Evolutionary conservation across 805 yeast species (phyloP), one percentile per base, ranked within the genome.

Genomic region (Sporopachydermia lactativora): DNA sequence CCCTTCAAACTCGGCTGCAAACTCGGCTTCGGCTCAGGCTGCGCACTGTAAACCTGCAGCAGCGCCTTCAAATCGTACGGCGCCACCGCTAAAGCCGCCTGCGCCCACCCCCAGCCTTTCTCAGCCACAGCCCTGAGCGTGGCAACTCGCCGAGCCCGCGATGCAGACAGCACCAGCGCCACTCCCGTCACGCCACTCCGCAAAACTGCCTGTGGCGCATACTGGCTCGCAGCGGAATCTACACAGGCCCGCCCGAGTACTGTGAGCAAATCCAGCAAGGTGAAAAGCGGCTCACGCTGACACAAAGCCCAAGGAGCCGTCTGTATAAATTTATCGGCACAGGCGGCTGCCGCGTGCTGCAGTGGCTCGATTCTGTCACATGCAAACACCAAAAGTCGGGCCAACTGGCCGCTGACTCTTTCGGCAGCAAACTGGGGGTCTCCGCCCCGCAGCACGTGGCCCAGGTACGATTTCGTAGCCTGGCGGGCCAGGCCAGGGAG

Each of bases 191-290:
- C 65, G 15, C 62, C 59, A 39, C 75, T 61, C 15, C 48, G 49
- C 52, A 80, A 88, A 31, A 69, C 70, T 28, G 80, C 75, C n/a
- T 76, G 71, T 3, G 97, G 97, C 43, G 81, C 84, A 55, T 84
- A 89, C 56, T 75, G 84, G 54, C 81, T 81, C 15, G 77, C 71
- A 47, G 82, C 94, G 4, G 88, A 85, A 57, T 88, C 96, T 35
- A 78, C 64, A 35, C 84, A 72, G 61, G 94, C 78, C 45, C 81
- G 79, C 58, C 82, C 84, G 39, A 89, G 60, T 35, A 85, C 62
- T 1, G 82, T 73, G 52, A 94, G 64, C 42, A 89, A 66, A 55
- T 94, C 98, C 45, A 92, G 66, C 43, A 89, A 59, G 0, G 95
- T 72, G 57, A 73, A 92, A 45, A 88, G 66, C 47, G 92, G 74